Evolutionary conservation across 768 basidiomycete species (phyloP).

Genomic region (Galerina marginata): DNA sequence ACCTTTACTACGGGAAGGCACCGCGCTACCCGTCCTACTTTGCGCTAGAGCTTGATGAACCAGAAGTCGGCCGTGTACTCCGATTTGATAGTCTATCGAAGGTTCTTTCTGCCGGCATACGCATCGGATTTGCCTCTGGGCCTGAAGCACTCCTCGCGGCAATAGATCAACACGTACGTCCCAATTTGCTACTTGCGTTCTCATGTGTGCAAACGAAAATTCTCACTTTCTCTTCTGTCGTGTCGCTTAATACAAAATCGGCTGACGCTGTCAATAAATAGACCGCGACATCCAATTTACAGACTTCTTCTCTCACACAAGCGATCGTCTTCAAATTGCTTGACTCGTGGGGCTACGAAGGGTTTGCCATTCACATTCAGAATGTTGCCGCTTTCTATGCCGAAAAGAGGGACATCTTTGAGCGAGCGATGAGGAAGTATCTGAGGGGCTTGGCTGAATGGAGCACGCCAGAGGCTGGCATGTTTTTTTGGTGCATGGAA

Average conservation of each 20-base stretch:
- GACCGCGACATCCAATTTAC: constrained; percentile 73
- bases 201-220: constrained; percentile 13
- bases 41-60: constrained; percentile 70
- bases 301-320: constrained; percentile 69
- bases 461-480: constrained; percentile 74
- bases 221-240: neutral
- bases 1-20: constrained; percentile 72
- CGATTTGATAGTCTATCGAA: constrained; percentile 93
- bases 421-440: constrained; percentile 73
- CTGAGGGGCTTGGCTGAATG: constrained; percentile 81
- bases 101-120: constrained; percentile 75
- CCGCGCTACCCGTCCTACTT: constrained; percentile 82
- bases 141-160: constrained; percentile 69
- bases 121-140: constrained; percentile 82
- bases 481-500: constrained; percentile 83
- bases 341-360: constrained; percentile 75
- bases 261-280: constrained; percentile 30
- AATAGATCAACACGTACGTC: constrained; percentile 72
- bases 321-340: constrained; percentile 63
- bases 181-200: constrained; percentile 5
- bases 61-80: constrained; percentile 77
- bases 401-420: constrained; percentile 77
- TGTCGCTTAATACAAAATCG: constrained; percentile 6
- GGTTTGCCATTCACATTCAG: constrained; percentile 72
- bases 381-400: constrained; percentile 77